Evolutionary conservation across 1,139 yeast species (phyloP).

Genomic region (Suhomyces taliae): DNA sequence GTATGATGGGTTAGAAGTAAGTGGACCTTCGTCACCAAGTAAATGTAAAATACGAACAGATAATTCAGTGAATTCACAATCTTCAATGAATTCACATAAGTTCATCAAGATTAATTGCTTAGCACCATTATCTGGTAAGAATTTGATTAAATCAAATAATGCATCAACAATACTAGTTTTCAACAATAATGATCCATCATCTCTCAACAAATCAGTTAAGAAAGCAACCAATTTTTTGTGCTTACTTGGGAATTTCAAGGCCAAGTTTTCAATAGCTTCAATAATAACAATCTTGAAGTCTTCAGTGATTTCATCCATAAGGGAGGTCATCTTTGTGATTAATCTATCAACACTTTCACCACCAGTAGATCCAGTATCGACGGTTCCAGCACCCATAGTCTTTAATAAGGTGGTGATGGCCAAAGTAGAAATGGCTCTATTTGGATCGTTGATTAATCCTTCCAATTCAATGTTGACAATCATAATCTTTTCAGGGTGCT

Average conservation of each 20-base stretch:
- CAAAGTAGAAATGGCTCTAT: constrained; percentile 95
- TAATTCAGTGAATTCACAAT: constrained; percentile 93
- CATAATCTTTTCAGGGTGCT: constrained; percentile 74
- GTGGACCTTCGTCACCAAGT: constrained; percentile 93
- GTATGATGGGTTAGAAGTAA: constrained; percentile 79
- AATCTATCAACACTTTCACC: constrained; percentile 83
- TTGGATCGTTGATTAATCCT: constrained; percentile 79
- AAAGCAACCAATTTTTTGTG: constrained; percentile 80
- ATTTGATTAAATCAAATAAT: constrained; percentile 83
- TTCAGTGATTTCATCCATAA: constrained; percentile 92
- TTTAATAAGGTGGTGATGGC: constrained; percentile 94
- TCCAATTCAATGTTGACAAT: constrained; percentile 79
- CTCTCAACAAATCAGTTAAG: constrained; percentile 81
- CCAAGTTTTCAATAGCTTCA: constrained; percentile 90
- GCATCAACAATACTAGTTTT: constrained; percentile 91
- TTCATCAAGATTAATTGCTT: constrained; percentile 83
- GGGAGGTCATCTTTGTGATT: constrained; percentile 81
- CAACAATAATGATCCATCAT: constrained; percentile 85
- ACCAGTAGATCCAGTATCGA: constrained; percentile 31
- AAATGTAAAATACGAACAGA: constrained; percentile 88
- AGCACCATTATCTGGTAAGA: constrained; percentile 72
- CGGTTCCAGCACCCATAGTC: constrained; percentile 78
- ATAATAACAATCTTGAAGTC: constrained; percentile 93
- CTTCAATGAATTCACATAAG: constrained; percentile 96
- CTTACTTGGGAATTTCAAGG: constrained; percentile 90